A percentile compares a stretch with the other conserved stretches of the same genome.
These are phyloP conservation scores for Scleroderma citrinum DNA, from an alignment of 768 basidiomycete genomes.

Conservation along the genomic window DNA sequence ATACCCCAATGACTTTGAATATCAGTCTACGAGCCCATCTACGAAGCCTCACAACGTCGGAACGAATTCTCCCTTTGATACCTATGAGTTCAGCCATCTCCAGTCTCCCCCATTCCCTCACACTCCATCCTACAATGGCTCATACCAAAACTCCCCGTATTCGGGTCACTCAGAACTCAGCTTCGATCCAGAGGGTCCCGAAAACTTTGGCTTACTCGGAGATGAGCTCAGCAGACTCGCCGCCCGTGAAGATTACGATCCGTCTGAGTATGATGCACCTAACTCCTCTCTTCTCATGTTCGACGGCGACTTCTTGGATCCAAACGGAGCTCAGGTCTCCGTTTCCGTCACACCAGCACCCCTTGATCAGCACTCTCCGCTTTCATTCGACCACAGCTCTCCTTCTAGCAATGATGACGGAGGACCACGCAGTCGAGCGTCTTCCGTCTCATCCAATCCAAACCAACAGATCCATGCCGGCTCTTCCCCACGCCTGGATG, in stretches of 20 bases:
- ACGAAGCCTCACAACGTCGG: conserved; percentile 22
- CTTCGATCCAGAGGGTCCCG: conserved; percentile 43
- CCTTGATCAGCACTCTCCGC: conserved; percentile 33
- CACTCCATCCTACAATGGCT: conserved; percentile 56
- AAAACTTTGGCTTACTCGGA: conserved; percentile 44
- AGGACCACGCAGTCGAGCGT: conserved; percentile 51
- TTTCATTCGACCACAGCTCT: conserved; percentile 57
- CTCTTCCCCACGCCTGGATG: conserved; percentile 52
- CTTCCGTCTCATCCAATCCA: conserved; percentile 52
- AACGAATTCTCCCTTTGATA: conserved; percentile 30
- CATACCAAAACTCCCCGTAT: conserved; percentile 67
- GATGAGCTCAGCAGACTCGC: conserved; percentile 36
- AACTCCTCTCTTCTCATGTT: conserved; percentile 53
- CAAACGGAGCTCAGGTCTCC: conserved; percentile 28
- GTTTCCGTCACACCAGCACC: conserved; percentile 33
- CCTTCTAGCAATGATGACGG: conserved; percentile 56
- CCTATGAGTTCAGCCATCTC: conserved; percentile 33
- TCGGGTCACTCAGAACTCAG: conserved; percentile 64
- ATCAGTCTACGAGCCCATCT: conserved; percentile 20
- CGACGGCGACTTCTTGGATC: conserved; percentile 39
- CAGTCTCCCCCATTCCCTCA: conserved; percentile 39
- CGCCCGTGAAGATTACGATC: conserved; percentile 56
- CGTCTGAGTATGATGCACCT: conserved; percentile 64
- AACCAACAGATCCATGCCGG: conserved; percentile 37
- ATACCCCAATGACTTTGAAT: conserved; percentile 22